phyloP scores from a whole-genome alignment of 108 stramenopile genomes.

The Schizochytrium sp. region DNA sequence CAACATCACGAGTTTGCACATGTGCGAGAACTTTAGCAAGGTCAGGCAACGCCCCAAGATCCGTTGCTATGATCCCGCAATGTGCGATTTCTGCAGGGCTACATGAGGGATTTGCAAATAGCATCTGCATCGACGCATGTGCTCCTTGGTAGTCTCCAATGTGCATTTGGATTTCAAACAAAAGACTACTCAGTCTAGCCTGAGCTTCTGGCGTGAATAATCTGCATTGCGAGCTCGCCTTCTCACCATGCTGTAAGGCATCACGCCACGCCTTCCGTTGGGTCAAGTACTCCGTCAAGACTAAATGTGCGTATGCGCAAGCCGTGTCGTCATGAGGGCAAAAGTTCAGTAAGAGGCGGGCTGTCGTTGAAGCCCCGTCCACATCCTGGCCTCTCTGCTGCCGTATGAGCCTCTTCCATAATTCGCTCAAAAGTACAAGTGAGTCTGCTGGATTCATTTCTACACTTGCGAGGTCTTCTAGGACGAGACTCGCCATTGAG shows the following conservation, averaged over 20 bases:
- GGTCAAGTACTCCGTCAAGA: not conserved
- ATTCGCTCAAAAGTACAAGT: not conserved
- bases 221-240: not conserved
- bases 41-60: not conserved
- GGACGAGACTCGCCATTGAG: not conserved
- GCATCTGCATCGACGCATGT: not conserved
- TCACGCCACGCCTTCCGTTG: not conserved
- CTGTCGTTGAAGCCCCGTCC: not conserved
- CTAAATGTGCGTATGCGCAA: not conserved
- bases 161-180: not conserved
- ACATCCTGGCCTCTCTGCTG: not conserved
- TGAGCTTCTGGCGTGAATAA: not conserved
- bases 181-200: not conserved
- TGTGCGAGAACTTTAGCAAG: not conserved
- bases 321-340: not conserved
- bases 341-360: not conserved
- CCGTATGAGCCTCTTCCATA: not conserved
- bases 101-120: not conserved
- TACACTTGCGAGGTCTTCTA: not conserved
- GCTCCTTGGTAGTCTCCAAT: not conserved
- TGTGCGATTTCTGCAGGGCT: slow-evolving; percentile 21
- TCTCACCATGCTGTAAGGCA: not conserved
- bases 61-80: not conserved
- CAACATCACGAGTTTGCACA: not conserved
- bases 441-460: not conserved